phyloP scores from a whole-genome alignment of 768 basidiomycete genomes.

The Antrodiella citrinella region DNA sequence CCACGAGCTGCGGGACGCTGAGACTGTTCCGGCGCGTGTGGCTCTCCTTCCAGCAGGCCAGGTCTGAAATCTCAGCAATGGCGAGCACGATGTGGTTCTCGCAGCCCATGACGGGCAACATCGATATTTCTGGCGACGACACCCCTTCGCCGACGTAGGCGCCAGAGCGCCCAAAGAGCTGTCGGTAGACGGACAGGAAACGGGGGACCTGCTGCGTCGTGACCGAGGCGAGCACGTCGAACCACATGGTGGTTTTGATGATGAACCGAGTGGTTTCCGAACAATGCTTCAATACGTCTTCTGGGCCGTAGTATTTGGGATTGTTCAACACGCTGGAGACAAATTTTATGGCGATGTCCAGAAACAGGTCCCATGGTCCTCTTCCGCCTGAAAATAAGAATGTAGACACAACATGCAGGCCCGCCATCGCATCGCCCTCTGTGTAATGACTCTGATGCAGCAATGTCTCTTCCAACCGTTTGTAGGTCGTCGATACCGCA shows the following conservation, averaged over 20 bases:
- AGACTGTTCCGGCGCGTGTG: conserved; percentile 35
- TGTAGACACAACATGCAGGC: conserved; percentile 66
- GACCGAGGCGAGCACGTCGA: conserved; percentile 73
- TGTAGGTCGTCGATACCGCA: conserved; percentile 15
- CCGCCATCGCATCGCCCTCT: conserved; percentile 72
- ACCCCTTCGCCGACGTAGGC: conserved; percentile 30
- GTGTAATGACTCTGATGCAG: conserved; percentile 19
- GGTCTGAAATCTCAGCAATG: conserved; percentile 61
- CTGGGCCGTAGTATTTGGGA: conserved; percentile 28
- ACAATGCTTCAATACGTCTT: conserved; percentile 37
- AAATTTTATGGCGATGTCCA: conserved; percentile 51
- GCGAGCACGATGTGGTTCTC: conserved; percentile 74
- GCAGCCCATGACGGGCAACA: conserved; percentile 83
- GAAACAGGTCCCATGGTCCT: conserved; percentile 63
- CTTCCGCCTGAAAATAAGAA: conserved; percentile 73
- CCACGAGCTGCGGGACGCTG: conserved; percentile 53
- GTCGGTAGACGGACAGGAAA: conserved; percentile 47
- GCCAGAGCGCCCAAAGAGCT: conserved; percentile 42
- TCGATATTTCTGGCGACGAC: conserved; percentile 37
- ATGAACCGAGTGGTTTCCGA: conserved; percentile 56
- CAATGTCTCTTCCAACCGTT: conserved; percentile 14
- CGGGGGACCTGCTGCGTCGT: conserved; percentile 55
- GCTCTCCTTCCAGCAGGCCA: conserved; percentile 57
- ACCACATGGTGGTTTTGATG: conserved; percentile 81
- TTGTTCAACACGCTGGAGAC: conserved; percentile 40